Conservation (phyloP, 1,284 basidiomycete genomes). For the Cryptococcus sp. region DNA sequence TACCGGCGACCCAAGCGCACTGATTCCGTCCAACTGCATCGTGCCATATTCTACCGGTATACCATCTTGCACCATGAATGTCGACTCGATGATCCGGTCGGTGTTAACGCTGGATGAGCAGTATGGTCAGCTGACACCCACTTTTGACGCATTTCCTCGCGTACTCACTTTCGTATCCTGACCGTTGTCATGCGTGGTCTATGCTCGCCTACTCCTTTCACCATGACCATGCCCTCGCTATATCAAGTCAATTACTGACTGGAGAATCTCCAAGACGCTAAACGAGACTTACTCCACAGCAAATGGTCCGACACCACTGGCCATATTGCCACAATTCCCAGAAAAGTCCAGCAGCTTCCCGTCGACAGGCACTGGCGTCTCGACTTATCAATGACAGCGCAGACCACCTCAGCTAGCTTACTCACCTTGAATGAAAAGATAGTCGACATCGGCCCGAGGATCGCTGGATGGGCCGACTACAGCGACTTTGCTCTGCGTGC, state of each 20-base stretch:
- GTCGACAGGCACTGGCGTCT: not conserved
- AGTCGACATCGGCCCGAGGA: constrained; percentile 33
- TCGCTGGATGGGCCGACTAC: constrained; percentile 59
- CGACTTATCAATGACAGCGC: not conserved
- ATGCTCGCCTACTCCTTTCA: too few relatives aligned
- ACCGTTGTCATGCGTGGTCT: too few relatives aligned
- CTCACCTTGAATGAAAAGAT: constrained; percentile 35
- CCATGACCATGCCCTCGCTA: too few relatives aligned
- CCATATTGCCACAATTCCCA: too few relatives aligned
- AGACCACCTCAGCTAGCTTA: not conserved
- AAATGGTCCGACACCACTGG: too few relatives aligned
- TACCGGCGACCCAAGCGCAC: constrained; percentile 66
- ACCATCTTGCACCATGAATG: constrained; percentile 59
- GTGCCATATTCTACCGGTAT: constrained; percentile 26
- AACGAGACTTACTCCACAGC: too few relatives aligned
- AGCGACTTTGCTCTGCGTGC: constrained; percentile 76
- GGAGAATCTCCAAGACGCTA: too few relatives aligned
- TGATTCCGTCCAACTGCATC: constrained; percentile 64
- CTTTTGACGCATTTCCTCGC: too few relatives aligned
- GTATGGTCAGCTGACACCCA: not conserved
- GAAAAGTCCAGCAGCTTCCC: too few relatives aligned
- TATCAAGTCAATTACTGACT: too few relatives aligned
- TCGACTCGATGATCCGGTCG: constrained; percentile 65
- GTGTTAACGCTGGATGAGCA: constrained; percentile 57
- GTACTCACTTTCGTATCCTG: too few relatives aligned